phyloP scores from a whole-genome alignment of 768 basidiomycete genomes.

The Psilocybe subaeruginosa region DNA sequence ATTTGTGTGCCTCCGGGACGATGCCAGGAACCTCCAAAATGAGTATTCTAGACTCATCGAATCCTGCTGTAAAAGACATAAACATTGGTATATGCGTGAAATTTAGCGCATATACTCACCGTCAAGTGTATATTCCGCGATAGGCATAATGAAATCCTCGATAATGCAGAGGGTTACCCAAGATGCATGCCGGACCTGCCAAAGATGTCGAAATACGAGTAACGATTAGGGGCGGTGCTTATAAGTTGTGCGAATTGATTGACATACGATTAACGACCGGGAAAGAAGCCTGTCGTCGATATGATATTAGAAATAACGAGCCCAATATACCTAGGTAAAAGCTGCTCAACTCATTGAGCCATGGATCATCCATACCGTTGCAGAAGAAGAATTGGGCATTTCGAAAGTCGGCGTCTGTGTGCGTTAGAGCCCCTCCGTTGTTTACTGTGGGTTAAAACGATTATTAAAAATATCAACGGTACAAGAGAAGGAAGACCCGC shows the following conservation, averaged over 20 bases:
- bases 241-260: background rate
- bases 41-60: slow-evolving; percentile 20
- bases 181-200: slow-evolving; percentile 38
- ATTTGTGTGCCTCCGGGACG: background rate
- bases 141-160: slow-evolving; percentile 38
- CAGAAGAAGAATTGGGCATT: slow-evolving; percentile 41
- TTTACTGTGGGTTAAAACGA: slow-evolving; percentile 24
- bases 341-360: slow-evolving; percentile 34
- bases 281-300: slow-evolving; percentile 28
- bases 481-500: slow-evolving; percentile 22
- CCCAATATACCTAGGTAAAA: background rate
- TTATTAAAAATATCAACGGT: background rate
- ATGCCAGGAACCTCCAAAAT: slow-evolving; percentile 2
- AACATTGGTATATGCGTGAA: slow-evolving; percentile 22
- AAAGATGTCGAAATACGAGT: background rate
- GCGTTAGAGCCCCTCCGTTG: slow-evolving; percentile 38
- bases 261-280: slow-evolving; percentile 31
- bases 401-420: slow-evolving; percentile 35
- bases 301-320: background rate
- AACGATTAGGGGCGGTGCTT: background rate
- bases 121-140: slow-evolving; percentile 39
- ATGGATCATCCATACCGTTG: slow-evolving; percentile 35
- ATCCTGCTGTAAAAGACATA: slow-evolving; percentile 17
- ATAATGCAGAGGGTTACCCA: slow-evolving; percentile 39
- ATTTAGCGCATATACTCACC: slow-evolving; percentile 23